Conservation (phyloP, 2,329 filamentous ascomycete species). For the Dichotomopilus funicola region DNA sequence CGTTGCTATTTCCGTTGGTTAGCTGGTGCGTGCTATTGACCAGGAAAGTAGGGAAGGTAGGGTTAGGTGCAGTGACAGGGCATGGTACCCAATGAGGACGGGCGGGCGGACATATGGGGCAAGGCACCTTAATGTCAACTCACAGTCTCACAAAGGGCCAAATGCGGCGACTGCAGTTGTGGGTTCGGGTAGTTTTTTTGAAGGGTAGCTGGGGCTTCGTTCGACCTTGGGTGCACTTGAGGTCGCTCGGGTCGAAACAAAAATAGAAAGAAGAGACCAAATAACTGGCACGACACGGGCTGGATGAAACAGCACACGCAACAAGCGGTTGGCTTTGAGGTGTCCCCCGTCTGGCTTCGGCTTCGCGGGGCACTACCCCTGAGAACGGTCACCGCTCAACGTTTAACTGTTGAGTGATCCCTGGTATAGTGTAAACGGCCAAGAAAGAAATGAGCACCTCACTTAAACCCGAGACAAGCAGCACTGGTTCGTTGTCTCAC, state of each 20-base stretch:
- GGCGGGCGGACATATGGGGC: no score
- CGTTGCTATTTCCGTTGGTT: slow-evolving; percentile 18
- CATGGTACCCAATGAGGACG: not conserved
- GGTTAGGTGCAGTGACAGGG: not conserved
- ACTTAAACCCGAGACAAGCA: not conserved
- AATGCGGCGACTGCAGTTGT: slow-evolving; percentile 2
- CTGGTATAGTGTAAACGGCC: not conserved
- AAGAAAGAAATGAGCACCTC: not conserved
- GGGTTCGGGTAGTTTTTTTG: not conserved
- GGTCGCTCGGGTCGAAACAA: no score
- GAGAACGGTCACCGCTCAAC: not conserved
- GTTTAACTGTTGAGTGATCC: no score
- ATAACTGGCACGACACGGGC: no score
- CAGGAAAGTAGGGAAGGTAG: not conserved
- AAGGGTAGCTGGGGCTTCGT: not conserved
- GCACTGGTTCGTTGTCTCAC: not conserved
- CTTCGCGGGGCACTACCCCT: slow-evolving; percentile 3
- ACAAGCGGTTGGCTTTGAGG: no score
- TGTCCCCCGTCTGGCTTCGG: not conserved
- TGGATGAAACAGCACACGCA: not conserved
- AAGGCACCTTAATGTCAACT: no score
- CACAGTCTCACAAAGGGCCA: not conserved
- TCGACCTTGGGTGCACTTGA: no score
- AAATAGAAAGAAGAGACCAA: no score
- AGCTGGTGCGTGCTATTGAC: slow-evolving; percentile 3